Percentiles rank a stretch among this genome's conserved stretches.
These are phyloP conservation scores for Trichophyton simii DNA, from an alignment of 2,329 filamentous ascomycete genomes.

Conservation along the genomic window DNA sequence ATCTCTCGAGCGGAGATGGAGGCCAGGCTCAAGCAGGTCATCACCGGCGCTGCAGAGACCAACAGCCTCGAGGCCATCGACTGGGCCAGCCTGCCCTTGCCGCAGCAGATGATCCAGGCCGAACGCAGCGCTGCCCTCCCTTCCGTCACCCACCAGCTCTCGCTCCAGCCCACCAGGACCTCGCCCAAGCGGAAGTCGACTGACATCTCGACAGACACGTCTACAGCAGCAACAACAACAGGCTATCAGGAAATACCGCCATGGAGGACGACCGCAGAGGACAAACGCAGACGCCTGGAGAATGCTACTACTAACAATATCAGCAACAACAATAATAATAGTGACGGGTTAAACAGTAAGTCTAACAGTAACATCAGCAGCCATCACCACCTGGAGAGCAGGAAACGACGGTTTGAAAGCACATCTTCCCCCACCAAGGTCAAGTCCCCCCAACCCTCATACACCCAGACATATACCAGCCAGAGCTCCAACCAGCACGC, in stretches of 20 bases:
- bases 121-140: slow-evolving; percentile 42
- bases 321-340: too few relatives aligned
- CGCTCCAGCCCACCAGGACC: slow-evolving; percentile 14
- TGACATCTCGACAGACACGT: slow-evolving; percentile 45
- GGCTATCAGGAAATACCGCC: slow-evolving; percentile 43
- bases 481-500: slow-evolving; percentile 21
- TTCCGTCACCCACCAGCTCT: slow-evolving; percentile 14
- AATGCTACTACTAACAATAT: neutral
- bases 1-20: slow-evolving; percentile 63
- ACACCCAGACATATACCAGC: neutral
- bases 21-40: slow-evolving; percentile 69
- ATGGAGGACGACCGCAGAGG: slow-evolving; percentile 59
- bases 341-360: slow-evolving; percentile 56
- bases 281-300: slow-evolving; percentile 39
- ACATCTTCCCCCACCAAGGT: slow-evolving; percentile 28
- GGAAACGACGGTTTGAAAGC: slow-evolving; percentile 71
- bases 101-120: slow-evolving; percentile 67
- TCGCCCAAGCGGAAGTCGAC: slow-evolving; percentile 64
- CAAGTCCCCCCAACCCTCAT: slow-evolving; percentile 18
- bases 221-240: slow-evolving; percentile 1
- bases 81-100: slow-evolving; percentile 73
- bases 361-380: slow-evolving; percentile 31
- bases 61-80: slow-evolving; percentile 60
- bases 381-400: slow-evolving; percentile 65
- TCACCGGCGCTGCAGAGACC: slow-evolving; percentile 66